Conservation (phyloP, 1,284 basidiomycete genomes). For the Trametes versicolor region DNA sequence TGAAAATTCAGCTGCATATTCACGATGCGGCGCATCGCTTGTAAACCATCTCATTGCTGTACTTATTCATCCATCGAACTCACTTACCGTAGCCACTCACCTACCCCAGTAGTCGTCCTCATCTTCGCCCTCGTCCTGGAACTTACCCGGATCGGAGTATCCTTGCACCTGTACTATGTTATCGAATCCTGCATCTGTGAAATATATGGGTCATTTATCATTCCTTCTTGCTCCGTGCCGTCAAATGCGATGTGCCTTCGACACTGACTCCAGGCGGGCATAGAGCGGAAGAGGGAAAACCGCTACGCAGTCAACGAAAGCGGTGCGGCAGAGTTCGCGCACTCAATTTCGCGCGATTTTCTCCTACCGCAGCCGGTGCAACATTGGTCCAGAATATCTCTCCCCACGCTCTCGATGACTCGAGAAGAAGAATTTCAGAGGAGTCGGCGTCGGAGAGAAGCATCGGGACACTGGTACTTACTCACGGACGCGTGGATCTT, state of each 20-base stretch:
- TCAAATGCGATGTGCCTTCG: neutral
- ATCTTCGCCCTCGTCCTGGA: neutral
- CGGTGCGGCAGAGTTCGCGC: neutral
- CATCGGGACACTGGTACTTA: neutral
- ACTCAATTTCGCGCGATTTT: too few species aligned
- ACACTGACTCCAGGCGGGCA: too few species aligned
- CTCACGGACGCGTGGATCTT: neutral
- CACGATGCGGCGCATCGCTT: neutral
- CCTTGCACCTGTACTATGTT: neutral
- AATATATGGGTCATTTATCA: neutral
- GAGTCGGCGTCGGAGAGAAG: neutral
- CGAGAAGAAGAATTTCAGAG: too few species aligned
- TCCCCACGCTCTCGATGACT: too few species aligned
- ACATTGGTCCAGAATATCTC: too few species aligned
- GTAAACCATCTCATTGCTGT: slow-evolving; percentile 1
- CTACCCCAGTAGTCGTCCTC: neutral
- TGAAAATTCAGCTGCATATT: neutral
- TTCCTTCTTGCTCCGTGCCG: neutral
- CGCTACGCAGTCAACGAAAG: neutral
- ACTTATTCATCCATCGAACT: neutral
- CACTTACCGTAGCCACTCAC: neutral
- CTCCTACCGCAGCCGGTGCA: too few species aligned
- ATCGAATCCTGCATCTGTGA: neutral
- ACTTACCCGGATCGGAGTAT: neutral
- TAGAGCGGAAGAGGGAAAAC: neutral